Conservation (phyloP, 176 grass and related monocot species). For the bread wheat (Triticum aestivum) region IWGSC_CS_RefSeq_v2.1 NC_057806.1:459436541-459437040, state of each 20-base stretch:
- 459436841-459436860: conserved; percentile 61
- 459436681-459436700: conserved; percentile 61
- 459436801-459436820: conserved; percentile 39
- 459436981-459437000: conserved; percentile 54
- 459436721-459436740: conserved; percentile 54
- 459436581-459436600: not conserved
- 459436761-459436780: conserved; percentile 61
- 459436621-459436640: conserved; percentile 35
- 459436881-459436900: conserved; percentile 43
- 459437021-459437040: conserved; percentile 65
- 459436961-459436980: conserved; percentile 52
- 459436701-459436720: conserved; percentile 74
- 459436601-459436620: conserved; percentile 25
- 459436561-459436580: not conserved
- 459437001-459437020: conserved; percentile 60
- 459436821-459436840: conserved; percentile 64
- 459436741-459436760: conserved; percentile 57
- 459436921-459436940: conserved; percentile 44
- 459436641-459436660: conserved; percentile 46
- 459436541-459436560: not conserved
- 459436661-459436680: conserved; percentile 53
- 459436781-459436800: conserved; percentile 50
- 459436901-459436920: conserved; percentile 59
- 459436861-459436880: conserved; percentile 32
- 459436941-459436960: conserved; percentile 23